Conservation (phyloP, 2,329 filamentous ascomycete genomes). For the Eutypa lata region DNA sequence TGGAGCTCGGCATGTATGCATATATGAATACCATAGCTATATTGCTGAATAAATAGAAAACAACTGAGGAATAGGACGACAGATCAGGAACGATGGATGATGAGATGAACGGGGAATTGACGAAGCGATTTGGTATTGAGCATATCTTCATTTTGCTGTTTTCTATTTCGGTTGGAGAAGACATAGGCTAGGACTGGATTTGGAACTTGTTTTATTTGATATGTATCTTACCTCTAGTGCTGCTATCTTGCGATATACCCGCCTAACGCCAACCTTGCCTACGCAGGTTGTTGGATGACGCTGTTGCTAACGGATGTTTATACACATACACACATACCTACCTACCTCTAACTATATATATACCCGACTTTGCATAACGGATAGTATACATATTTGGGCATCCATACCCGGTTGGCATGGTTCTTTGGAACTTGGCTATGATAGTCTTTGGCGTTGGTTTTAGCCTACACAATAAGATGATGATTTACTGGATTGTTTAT, state of each 20-base stretch:
- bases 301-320: no score
- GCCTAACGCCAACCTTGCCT: not conserved
- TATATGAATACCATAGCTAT: not conserved
- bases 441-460: no score
- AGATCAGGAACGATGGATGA: not conserved
- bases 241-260: not conserved
- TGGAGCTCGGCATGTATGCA: not conserved
- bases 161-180: not conserved
- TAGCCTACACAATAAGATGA: no score
- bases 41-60: not conserved
- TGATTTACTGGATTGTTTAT: no score
- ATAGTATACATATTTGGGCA: no score
- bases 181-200: not conserved
- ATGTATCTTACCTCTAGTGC: not conserved
- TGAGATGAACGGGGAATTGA: not conserved
- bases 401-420: no score
- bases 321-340: not conserved
- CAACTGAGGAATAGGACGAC: not conserved
- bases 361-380: not conserved
- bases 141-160: not conserved
- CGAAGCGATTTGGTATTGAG: not conserved
- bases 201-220: no score
- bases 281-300: not conserved
- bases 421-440: no score
- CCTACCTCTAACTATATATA: not conserved